Evolutionary conservation across 495 filamentous ascomycete genomes (phyloP).

Genomic region (Aspergillus sclerotiicarbonarius): DNA sequence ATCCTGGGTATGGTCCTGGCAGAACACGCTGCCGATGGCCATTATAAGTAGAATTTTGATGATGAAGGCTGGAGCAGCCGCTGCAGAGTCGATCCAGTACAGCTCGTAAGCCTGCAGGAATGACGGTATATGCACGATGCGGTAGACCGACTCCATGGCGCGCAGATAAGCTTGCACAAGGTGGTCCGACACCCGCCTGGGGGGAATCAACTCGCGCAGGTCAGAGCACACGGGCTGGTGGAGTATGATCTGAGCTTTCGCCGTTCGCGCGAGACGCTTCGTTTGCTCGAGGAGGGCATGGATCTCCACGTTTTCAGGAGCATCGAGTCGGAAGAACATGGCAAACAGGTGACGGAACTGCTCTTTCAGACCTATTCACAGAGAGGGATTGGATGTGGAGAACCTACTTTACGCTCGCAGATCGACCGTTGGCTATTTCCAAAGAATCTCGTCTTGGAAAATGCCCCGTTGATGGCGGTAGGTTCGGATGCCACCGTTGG

Average conservation of each 20-base stretch:
- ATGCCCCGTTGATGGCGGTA: slow-evolving; percentile 2
- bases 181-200: slow-evolving; percentile 9
- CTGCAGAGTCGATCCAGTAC: slow-evolving; percentile 41
- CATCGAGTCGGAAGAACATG: neutral
- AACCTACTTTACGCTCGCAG: slow-evolving; percentile 2
- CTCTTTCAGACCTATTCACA: neutral
- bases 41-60: slow-evolving; percentile 43
- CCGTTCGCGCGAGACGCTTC: slow-evolving; percentile 7
- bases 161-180: slow-evolving; percentile 36
- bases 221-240: neutral
- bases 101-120: slow-evolving; percentile 50
- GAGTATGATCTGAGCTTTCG: slow-evolving; percentile 6
- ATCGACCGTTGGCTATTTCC: slow-evolving; percentile 11
- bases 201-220: slow-evolving; percentile 2
- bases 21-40: slow-evolving; percentile 44
- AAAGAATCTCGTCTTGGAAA: slow-evolving; percentile 9
- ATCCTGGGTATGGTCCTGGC: slow-evolving; percentile 19
- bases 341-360: slow-evolving; percentile 4
- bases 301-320: slow-evolving; percentile 1
- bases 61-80: slow-evolving; percentile 21
- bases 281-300: slow-evolving; percentile 4
- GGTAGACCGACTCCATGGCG: slow-evolving; percentile 45
- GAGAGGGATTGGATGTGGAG: neutral
- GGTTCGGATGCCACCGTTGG: neutral
- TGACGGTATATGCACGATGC: slow-evolving; percentile 55